Evolutionary conservation across 2,329 filamentous ascomycete species (phyloP), one percentile per base, ranked within the genome.

Genomic region (Fusarium sp.): DNA sequence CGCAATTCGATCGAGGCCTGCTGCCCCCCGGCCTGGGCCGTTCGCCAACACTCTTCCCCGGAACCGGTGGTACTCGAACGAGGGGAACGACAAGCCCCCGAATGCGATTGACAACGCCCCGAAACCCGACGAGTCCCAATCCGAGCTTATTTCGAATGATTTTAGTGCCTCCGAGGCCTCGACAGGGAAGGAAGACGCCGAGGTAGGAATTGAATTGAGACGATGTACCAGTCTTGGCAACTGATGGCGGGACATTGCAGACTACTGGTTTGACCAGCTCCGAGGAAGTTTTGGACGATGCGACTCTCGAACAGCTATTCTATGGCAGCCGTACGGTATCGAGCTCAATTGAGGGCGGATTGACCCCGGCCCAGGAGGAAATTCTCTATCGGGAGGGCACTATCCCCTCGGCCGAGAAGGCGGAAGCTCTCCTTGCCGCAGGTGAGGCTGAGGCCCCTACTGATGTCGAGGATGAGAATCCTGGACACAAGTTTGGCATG

Each of bases 401-500:
- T 42, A 86, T 86, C 62, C 84, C 83, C 22, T 69, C 82, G 2
- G 76, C 81, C 7, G 75, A 76, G 7, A 77, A 79, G 57, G 81
- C 82, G 8, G 82, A 82, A 62, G 79, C 76, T 54, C 67, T 80
- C 9, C 64, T 79, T n/a, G 76, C 80, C 2, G 75, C 70, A 38
- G 70, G 66, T 13, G 73, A 77, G 50, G 68, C 74, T 6, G 73
- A 77, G 62, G 62, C 68, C 59, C 61, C 62, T 2, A 62, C 71
- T 11, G 71, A 74, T 14, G 69, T 67, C 24, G 69, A 76, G 29
- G 42, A 79, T 29, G 75, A 81, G 38, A 82, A 83, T 4, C 81
- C 86, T 16, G 93, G 93, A n/a, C 87, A 94, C 81, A 97, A 96
- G 80, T 98, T 94, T 79, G 90, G 90, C 5, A 85, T 94, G 72